Conservation (phyloP, 257 asterid species). For the Fraxinus quadrangulata region DNA sequence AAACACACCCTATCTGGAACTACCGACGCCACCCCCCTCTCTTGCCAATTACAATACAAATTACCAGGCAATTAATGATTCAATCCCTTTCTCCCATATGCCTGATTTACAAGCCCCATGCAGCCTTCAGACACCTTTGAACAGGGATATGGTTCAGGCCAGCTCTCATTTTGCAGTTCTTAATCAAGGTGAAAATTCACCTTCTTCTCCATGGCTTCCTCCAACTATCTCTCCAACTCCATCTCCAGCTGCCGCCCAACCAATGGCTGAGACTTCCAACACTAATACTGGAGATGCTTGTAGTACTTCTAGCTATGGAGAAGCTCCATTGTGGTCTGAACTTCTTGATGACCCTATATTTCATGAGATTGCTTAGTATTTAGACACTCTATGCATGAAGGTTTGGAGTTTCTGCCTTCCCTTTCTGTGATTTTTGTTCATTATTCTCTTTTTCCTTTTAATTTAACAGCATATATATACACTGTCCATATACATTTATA, state of each 20-base stretch:
- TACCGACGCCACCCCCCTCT: slow-evolving; percentile 32
- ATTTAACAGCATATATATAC: slow-evolving; percentile 11
- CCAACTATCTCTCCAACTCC: slow-evolving; percentile 31
- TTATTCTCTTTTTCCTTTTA: neutral
- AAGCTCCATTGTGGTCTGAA: slow-evolving; percentile 68
- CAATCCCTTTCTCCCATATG: slow-evolving; percentile 50
- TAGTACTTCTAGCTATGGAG: slow-evolving; percentile 59
- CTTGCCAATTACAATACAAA: slow-evolving; percentile 1
- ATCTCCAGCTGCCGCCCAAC: slow-evolving; percentile 23
- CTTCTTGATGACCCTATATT: slow-evolving; percentile 67
- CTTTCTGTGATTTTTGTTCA: slow-evolving; percentile 23
- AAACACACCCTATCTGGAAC: slow-evolving; percentile 36
- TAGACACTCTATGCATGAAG: slow-evolving; percentile 16
- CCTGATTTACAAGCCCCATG: slow-evolving; percentile 63
- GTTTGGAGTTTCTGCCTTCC: slow-evolving; percentile 31
- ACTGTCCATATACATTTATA: slow-evolving; percentile 21
- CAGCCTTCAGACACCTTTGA: slow-evolving; percentile 31
- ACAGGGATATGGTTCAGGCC: slow-evolving; percentile 24
- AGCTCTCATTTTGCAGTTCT: slow-evolving; percentile 24
- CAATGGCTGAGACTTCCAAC: slow-evolving; percentile 31
- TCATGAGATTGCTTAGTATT: slow-evolving; percentile 46
- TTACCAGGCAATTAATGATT: slow-evolving; percentile 35
- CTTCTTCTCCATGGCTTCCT: slow-evolving; percentile 38
- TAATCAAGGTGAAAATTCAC: slow-evolving; percentile 34
- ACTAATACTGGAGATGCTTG: slow-evolving; percentile 39